A percentile compares a stretch with the other conserved stretches of the same genome.
Evolutionary conservation across 1,284 basidiomycete species (phyloP).

Genomic region (Cryptococcus jaspeensis): DNA sequence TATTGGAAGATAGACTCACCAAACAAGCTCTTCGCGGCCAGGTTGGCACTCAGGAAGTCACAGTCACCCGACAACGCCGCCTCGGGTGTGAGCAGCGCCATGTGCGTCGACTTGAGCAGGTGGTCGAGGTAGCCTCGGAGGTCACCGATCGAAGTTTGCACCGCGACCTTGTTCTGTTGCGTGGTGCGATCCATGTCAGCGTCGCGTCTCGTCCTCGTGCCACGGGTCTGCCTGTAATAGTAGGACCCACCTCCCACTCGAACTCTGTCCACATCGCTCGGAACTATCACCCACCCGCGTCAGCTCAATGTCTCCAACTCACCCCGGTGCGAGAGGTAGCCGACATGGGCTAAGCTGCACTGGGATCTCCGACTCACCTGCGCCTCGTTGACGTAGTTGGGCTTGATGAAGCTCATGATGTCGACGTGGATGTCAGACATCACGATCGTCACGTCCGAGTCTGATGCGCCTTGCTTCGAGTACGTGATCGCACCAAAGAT

Average conservation of each 20-base stretch:
- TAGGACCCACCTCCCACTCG: constrained; percentile 71
- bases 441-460: constrained; percentile 75
- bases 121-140: constrained; percentile 81
- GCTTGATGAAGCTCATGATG: constrained; percentile 99
- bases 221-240: too few relatives aligned
- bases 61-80: constrained; percentile 87
- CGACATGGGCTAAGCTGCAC: too few relatives aligned
- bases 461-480: constrained; percentile 83
- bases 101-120: constrained; percentile 90
- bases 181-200: not conserved
- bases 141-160: constrained; percentile 75
- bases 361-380: constrained; percentile 60
- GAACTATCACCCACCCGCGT: constrained; percentile 59
- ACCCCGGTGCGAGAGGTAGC: not conserved
- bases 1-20: constrained; percentile 55
- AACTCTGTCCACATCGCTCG: constrained; percentile 98
- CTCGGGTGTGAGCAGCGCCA: constrained; percentile 93
- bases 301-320: constrained; percentile 1
- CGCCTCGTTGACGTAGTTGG: constrained; percentile 91
- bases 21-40: constrained; percentile 88
- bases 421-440: constrained; percentile 92
- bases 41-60: constrained; percentile 89
- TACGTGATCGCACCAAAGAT: constrained; percentile 98
- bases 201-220: not conserved
- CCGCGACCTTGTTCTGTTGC: constrained; percentile 80